Percentiles rank a stretch among this genome's conserved stretches.
phyloP scores from a whole-genome alignment of 805 yeast species.

The Sporopachydermia lactativora region DNA sequence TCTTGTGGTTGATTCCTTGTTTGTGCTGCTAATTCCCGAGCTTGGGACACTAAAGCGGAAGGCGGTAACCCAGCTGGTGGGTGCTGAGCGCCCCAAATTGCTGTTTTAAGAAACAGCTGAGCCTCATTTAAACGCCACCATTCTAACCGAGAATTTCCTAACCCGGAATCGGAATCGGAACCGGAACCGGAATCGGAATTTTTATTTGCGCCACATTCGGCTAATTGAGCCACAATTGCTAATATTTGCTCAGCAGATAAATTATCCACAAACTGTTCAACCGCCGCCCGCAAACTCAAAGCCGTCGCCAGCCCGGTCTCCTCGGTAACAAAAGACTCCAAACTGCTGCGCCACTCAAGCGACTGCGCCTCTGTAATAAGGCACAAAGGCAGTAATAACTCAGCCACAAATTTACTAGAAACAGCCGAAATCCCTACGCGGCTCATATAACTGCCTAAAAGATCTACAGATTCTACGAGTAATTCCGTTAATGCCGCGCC shows the following conservation, averaged over 20 bases:
- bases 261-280: constrained; percentile 41
- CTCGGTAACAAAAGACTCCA: constrained; percentile 56
- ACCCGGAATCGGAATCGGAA: constrained; percentile 3
- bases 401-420: constrained; percentile 11
- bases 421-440: constrained; percentile 13
- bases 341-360: constrained; percentile 41
- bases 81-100: constrained; percentile 18
- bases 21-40: background rate
- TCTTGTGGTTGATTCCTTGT: constrained; percentile 7
- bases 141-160: background rate
- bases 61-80: background rate
- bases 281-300: constrained; percentile 42
- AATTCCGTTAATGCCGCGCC: too few relatives aligned
- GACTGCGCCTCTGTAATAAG: constrained; percentile 28
- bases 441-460: background rate
- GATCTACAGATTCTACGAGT: background rate
- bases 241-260: constrained; percentile 21
- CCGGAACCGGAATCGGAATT: constrained; percentile 5
- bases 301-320: constrained; percentile 57
- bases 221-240: constrained; percentile 6
- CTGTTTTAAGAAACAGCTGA: constrained; percentile 24
- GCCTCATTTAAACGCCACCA: constrained; percentile 28
- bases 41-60: background rate
- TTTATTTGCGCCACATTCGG: constrained; percentile 6
- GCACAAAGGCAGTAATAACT: constrained; percentile 25